Percentiles rank a stretch among this genome's conserved stretches.
Evolutionary conservation across 2,329 filamentous ascomycete genomes (phyloP).

Genomic region (Pestalotiopsis sp.): DNA sequence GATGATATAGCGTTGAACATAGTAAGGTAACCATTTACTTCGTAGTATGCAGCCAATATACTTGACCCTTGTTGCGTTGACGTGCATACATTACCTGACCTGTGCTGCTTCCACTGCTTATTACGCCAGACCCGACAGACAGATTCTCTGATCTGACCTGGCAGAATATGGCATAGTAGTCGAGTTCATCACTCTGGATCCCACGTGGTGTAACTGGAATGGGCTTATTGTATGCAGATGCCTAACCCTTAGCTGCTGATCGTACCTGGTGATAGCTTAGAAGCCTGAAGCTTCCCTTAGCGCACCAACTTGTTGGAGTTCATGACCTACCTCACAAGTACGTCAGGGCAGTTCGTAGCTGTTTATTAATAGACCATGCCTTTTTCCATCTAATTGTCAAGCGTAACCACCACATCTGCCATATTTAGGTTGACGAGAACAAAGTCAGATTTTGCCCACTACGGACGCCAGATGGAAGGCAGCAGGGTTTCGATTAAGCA

Average conservation of each 20-base stretch:
- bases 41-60: no score
- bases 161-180: background rate
- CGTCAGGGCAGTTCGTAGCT: background rate
- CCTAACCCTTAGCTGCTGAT: background rate
- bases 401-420: background rate
- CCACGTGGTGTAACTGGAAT: background rate
- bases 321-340: background rate
- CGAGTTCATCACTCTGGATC: background rate
- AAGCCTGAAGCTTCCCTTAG: background rate
- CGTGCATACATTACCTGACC: background rate
- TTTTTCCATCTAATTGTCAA: background rate
- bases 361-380: background rate
- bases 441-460: background rate
- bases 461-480: no score
- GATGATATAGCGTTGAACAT: no score
- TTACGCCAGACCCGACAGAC: background rate
- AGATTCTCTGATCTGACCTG: background rate
- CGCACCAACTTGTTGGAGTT: background rate
- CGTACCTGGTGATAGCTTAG: background rate
- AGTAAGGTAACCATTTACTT: no score
- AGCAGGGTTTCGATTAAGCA: no score
- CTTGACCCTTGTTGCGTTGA: no score
- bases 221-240: background rate
- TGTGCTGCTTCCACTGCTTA: background rate
- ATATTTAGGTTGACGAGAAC: background rate